A percentile compares a stretch with the other conserved stretches of the same genome.
These are phyloP conservation scores for Hericium alpestre DNA, from an alignment of 768 basidiomycete genomes.

Conservation along the genomic window DNA sequence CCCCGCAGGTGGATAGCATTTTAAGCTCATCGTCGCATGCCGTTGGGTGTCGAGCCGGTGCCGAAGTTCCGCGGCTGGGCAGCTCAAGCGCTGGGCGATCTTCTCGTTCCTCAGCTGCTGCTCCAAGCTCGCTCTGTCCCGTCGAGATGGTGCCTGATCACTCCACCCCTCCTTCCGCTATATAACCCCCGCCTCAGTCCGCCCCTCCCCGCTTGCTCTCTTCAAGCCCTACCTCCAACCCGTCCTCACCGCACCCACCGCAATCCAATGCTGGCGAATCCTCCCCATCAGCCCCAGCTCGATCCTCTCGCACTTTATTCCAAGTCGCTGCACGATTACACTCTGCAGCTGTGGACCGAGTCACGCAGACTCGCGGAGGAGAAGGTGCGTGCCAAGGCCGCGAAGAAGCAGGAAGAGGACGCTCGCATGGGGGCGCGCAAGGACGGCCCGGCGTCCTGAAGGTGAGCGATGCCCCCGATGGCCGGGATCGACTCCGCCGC, in stretches of 20 bases:
- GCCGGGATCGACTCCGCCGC: no score
- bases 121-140: not conserved
- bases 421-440: not conserved
- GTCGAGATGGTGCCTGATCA: not conserved
- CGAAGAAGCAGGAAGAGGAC: slow-evolving; percentile 10
- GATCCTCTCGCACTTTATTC: slow-evolving; percentile 40
- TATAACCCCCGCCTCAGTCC: not conserved
- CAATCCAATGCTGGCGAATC: slow-evolving; percentile 1
- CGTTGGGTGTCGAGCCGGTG: no score
- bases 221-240: not conserved
- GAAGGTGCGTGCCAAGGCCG: slow-evolving; percentile 14
- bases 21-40: no score
- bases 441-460: no score
- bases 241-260: not conserved
- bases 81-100: no score
- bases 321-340: slow-evolving; percentile 57
- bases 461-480: no score
- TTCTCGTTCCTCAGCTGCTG: not conserved
- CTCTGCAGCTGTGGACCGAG: slow-evolving; percentile 57
- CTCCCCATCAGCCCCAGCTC: not conserved
- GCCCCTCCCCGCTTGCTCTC: not conserved
- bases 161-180: not conserved
- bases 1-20: no score
- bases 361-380: slow-evolving; percentile 51
- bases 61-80: no score